A percentile compares a stretch with the other conserved stretches of the same genome.
These are phyloP conservation scores for Colletotrichum navitas DNA, from an alignment of 2,329 filamentous ascomycete genomes.

Conservation along the genomic window DNA sequence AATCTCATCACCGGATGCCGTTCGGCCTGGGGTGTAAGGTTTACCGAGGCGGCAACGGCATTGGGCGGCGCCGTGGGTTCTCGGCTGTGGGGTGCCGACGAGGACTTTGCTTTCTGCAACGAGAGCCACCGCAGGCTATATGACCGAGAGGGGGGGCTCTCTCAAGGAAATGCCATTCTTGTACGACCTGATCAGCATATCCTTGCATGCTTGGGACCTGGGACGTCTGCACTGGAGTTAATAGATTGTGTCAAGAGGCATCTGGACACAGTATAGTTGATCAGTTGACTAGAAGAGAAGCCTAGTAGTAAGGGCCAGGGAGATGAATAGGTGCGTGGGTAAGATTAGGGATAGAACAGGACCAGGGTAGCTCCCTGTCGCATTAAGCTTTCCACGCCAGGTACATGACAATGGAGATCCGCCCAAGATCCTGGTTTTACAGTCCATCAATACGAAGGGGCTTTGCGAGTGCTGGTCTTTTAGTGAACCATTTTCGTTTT, in stretches of 20 bases:
- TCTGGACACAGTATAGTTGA: neutral
- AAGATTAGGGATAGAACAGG: neutral
- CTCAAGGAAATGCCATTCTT: slow-evolving; percentile 47
- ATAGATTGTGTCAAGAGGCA: neutral
- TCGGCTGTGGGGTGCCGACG: neutral
- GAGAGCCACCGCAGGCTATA: slow-evolving; percentile 27
- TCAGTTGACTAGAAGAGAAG: too few relatives aligned
- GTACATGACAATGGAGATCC: neutral
- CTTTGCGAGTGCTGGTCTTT: neutral
- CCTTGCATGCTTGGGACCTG: slow-evolving; percentile 39
- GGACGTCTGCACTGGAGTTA: neutral
- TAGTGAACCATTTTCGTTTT: too few relatives aligned
- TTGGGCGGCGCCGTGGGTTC: neutral
- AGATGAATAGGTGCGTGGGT: neutral
- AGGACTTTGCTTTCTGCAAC: slow-evolving; percentile 13
- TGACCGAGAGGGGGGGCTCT: slow-evolving; percentile 45
- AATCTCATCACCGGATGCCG: slow-evolving; percentile 10
- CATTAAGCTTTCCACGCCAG: too few relatives aligned
- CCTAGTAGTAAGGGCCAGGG: too few relatives aligned
- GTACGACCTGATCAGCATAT: slow-evolving; percentile 57
- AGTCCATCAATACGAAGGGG: neutral
- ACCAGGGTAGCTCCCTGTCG: neutral
- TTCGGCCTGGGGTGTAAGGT: slow-evolving; percentile 5
- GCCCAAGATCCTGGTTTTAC: slow-evolving; percentile 1
- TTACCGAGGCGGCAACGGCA: neutral